These are phyloP conservation scores for Colletotrichum sp. DNA, from an alignment of 2,329 filamentous ascomycete genomes.

Conservation along the genomic window DNA sequence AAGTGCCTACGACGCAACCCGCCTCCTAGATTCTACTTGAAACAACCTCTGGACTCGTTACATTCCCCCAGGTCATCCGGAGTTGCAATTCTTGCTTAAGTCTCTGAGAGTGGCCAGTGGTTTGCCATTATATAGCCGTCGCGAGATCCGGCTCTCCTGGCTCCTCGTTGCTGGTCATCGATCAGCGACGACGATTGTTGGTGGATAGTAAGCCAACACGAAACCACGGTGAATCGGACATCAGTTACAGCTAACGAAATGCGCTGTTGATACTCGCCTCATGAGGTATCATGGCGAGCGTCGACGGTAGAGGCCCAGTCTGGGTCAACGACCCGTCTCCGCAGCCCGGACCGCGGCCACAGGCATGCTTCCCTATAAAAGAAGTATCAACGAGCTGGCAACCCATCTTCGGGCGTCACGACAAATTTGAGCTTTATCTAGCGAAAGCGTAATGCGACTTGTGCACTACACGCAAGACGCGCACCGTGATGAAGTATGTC, in stretches of 20 bases:
- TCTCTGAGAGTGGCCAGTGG: not conserved
- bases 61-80: too few relatives aligned
- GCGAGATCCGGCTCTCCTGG: too few relatives aligned
- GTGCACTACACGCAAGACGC: not conserved
- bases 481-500: not conserved
- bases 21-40: too few relatives aligned
- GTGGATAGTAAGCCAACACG: too few relatives aligned
- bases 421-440: not conserved
- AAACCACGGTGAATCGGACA: too few relatives aligned
- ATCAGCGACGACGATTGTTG: too few relatives aligned
- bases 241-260: not conserved
- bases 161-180: too few relatives aligned
- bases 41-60: too few relatives aligned
- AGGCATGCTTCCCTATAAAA: not conserved
- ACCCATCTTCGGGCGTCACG: accelerated
- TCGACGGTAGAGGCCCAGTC: not conserved
- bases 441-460: not conserved
- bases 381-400: not conserved
- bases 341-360: not conserved
- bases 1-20: not conserved
- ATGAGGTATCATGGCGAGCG: not conserved
- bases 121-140: accelerated
- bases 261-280: accelerated
- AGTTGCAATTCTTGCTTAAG: not conserved
- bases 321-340: not conserved